Base-by-base conservation (phyloP, 78 protist genomes). In the Pigoraptor vietnamica region DNA sequence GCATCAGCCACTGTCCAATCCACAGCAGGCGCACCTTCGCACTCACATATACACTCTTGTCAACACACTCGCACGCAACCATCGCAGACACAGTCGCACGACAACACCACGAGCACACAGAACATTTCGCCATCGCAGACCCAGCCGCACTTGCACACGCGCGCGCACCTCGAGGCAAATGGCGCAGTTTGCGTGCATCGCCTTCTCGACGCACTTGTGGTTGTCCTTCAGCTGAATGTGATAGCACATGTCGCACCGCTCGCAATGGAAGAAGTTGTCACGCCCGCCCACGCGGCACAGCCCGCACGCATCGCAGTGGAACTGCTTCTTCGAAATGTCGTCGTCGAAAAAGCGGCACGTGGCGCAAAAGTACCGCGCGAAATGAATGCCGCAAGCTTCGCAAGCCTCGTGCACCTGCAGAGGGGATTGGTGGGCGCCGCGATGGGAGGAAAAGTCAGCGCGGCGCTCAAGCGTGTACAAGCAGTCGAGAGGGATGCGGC, bases 281-380 rank as follows among this genome's bases (percentile, higher is more conserved):
- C 88, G 24, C 0, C 94, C 94, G 37, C 94, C 94, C 25, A 82
- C 89, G n/a, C 91, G 55, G 88, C 94, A 92, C 35, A 92, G 83
- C n/a, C 94, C 94, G 79, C 94, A 92, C 14, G 79, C 92, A 29
- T 89, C 90, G 87, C 94, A 92, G 39, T 92, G 94, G 81, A 81
- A 92, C 38, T 87, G 89, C 88, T 36, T 1, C 40, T 89, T 89
- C 19, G 34, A 1, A 25, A 86, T 9, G 23, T 92, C 90, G 81
- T 92, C 94, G 79, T 92, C 94, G 37, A 67, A 92, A 14, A 92
- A 56, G n/a, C 87, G 87, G 90, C 94, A 92, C 1, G 86, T 86
- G 35, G 24, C 33, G 90, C 94, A 92, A 89, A 89, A 92, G 40
- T 92, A 92, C 24, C 19, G 2, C 32, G 91, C 94, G 48, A 92